Base-by-base conservation (phyloP, 1,284 basidiomycete species). In the Porogramme epimiltina region DNA sequence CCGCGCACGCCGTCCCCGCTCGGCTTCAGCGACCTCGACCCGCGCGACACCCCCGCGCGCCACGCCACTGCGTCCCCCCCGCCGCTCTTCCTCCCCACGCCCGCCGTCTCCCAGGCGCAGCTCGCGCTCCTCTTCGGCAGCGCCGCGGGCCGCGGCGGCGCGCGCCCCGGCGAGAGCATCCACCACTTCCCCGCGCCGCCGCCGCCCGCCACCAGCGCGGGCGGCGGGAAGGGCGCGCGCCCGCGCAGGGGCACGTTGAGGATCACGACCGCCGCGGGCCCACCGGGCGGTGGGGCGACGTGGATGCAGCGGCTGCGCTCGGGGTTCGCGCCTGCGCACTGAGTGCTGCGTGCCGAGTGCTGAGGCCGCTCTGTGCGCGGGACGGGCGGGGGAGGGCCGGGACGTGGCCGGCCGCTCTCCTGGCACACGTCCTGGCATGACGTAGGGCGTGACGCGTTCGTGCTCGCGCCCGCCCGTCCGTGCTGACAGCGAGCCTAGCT, bases 71-170 rank as follows among this genome's bases (percentile, higher is more conserved):
- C 46, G 23, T 51, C 51, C 4, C 56, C 53, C 15, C 51, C 53
- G 11, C 56, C 56, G 33, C 22, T 53, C 16, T 47, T 45, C 51
- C 42, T 49, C 40, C 47, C 55, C 22, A 44, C 52, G 5, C 47
- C 50, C 25, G 48, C 53, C 11, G 53, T 58, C 19, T 34, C 57
- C 22, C 51, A 56, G 28, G 57, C 54, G 31, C 54, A 59, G 44
- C 57, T 59, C 45, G 54, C 54, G 47, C 22, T 55, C 8, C 47
- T 59, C 4, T 59, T 59, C 38, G 28, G 46, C 20, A 16, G 46
- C 0, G n/a, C n/a, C n/a, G n/a, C 49, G 13, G 13, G 28, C 28
- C 6, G 28, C 8, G 34, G 34, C 16, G 10, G 13, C 34, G 34
- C 49, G 19, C 31, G 34, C 4, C 46, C 54, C 6, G 45, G 39